A percentile compares a stretch with the other conserved stretches of the same genome.
Evolutionary conservation across 2,329 filamentous ascomycete genomes (phyloP).

Genomic region (Diaporthe destruens): DNA sequence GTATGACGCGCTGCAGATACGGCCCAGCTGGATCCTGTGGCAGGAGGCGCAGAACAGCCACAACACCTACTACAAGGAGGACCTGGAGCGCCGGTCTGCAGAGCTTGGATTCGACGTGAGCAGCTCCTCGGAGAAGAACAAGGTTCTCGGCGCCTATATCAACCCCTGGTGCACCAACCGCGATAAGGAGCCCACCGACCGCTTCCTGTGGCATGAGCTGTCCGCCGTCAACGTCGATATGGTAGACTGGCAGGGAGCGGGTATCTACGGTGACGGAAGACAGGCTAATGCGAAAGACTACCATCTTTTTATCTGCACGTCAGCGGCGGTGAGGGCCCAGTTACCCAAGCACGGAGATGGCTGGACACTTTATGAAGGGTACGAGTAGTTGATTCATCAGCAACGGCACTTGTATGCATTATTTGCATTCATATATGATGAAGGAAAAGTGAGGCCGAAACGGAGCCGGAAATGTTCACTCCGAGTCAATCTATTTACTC

Average conservation of each 20-base stretch:
- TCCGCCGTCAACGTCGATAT: background rate
- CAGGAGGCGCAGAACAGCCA: background rate
- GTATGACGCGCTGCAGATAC: background rate
- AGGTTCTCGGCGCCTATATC: background rate
- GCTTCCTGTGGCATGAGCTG: background rate
- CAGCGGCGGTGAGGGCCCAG: background rate
- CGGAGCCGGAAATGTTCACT: too few relatives aligned
- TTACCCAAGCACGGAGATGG: background rate
- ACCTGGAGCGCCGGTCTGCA: conserved; percentile 1
- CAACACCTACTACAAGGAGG: background rate
- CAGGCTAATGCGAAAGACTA: background rate
- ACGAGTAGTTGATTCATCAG: background rate
- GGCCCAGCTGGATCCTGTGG: background rate
- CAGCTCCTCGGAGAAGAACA: background rate
- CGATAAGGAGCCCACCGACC: background rate
- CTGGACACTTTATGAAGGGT: background rate
- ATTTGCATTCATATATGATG: too few relatives aligned
- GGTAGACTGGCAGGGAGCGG: background rate
- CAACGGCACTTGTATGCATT: too few relatives aligned
- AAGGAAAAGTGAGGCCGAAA: too few relatives aligned
- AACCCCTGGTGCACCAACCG: background rate
- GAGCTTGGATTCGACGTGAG: background rate
- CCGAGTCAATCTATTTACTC: too few relatives aligned
- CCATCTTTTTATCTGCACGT: background rate
- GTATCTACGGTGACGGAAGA: background rate